A percentile compares a stretch with the other conserved stretches of the same genome.
Conservation (phyloP, 257 asterid species). For the Cinchona pubescens region DNA sequence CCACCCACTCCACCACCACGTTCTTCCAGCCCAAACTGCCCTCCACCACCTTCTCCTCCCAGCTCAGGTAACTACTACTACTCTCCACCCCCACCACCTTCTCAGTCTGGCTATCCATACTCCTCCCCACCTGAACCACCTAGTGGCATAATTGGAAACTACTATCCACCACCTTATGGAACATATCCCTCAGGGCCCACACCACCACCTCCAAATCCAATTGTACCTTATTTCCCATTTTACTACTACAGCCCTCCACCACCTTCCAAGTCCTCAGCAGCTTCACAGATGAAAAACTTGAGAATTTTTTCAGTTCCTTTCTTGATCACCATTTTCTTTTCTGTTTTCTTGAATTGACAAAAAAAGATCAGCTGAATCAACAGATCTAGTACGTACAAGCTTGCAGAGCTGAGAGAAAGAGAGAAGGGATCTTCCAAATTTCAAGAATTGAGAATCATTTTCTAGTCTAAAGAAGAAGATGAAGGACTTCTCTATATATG, state of each 20-base stretch:
- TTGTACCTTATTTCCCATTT: slow-evolving; percentile 81
- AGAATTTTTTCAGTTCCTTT: slow-evolving; percentile 17
- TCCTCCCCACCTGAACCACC: slow-evolving; percentile 53
- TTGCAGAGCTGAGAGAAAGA: slow-evolving; percentile 17
- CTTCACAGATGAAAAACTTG: slow-evolving; percentile 7
- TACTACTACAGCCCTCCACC: slow-evolving; percentile 68
- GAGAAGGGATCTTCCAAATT: not conserved
- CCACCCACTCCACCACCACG: slow-evolving; percentile 37
- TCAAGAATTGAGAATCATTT: slow-evolving; percentile 10
- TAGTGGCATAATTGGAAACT: slow-evolving; percentile 29
- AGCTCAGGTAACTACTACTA: slow-evolving; percentile 35
- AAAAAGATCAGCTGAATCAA: slow-evolving; percentile 21
- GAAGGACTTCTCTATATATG: not conserved
- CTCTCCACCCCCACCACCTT: slow-evolving; percentile 74
- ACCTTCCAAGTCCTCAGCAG: slow-evolving; percentile 29
- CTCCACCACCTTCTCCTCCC: slow-evolving; percentile 78
- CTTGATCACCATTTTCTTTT: slow-evolving; percentile 22
- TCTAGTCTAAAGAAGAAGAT: not conserved
- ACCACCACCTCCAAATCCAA: slow-evolving; percentile 93
- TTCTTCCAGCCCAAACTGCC: slow-evolving; percentile 41
- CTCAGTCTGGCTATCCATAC: slow-evolving; percentile 27
- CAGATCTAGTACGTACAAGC: slow-evolving; percentile 60
- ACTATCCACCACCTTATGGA: slow-evolving; percentile 44
- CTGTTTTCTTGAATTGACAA: slow-evolving; percentile 16
- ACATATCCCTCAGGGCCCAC: slow-evolving; percentile 50